phyloP scores from a whole-genome alignment of 495 filamentous ascomycete genomes.

The Ascodesmis nigricans region DNA sequence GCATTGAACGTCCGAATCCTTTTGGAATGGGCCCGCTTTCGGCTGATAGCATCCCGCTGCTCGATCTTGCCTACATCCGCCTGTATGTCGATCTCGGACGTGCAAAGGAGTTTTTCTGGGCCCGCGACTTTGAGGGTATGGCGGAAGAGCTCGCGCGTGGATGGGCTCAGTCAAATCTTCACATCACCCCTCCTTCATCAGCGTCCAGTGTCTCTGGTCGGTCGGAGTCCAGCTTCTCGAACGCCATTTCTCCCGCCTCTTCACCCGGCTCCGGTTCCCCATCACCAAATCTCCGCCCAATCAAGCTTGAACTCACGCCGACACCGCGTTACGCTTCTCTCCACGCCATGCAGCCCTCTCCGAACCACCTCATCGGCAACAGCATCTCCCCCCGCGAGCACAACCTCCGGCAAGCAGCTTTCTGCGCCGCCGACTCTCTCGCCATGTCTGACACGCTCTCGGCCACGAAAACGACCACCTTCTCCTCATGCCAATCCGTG shows the following conservation, averaged over 20 bases:
- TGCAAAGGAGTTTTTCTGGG: conserved; percentile 87
- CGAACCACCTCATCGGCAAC: conserved; percentile 17
- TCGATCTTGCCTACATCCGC: conserved; percentile 84
- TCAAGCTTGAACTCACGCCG: conserved; percentile 21
- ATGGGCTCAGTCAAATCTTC: conserved; percentile 21
- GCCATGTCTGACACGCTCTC: conserved; percentile 74
- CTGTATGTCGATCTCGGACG: conserved; percentile 81
- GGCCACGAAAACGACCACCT: conserved; percentile 48
- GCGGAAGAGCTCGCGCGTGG: conserved; percentile 73
- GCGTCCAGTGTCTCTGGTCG: conserved; percentile 30
- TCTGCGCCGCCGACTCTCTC: conserved; percentile 82
- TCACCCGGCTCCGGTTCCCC: conserved; percentile 31
- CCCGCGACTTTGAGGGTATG: conserved; percentile 81
- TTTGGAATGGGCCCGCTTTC: conserved; percentile 74
- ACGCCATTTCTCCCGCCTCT: conserved; percentile 32
- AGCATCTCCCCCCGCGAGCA: conserved; percentile 48
- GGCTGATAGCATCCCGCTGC: conserved; percentile 80
- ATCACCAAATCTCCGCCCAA: conserved; percentile 24
- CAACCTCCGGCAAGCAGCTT: conserved; percentile 79
- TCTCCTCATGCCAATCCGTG: conserved; percentile 69
- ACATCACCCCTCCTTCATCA: conserved; percentile 21
- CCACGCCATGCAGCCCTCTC: background rate
- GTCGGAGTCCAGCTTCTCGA: conserved; percentile 28
- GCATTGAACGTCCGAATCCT: conserved; percentile 70
- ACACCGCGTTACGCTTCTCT: conserved; percentile 26